Percentiles rank a stretch among this genome's conserved stretches.
These are phyloP conservation scores for Penicillium sp. DNA, from an alignment of 2,329 filamentous ascomycete genomes.

Conservation along the genomic window DNA sequence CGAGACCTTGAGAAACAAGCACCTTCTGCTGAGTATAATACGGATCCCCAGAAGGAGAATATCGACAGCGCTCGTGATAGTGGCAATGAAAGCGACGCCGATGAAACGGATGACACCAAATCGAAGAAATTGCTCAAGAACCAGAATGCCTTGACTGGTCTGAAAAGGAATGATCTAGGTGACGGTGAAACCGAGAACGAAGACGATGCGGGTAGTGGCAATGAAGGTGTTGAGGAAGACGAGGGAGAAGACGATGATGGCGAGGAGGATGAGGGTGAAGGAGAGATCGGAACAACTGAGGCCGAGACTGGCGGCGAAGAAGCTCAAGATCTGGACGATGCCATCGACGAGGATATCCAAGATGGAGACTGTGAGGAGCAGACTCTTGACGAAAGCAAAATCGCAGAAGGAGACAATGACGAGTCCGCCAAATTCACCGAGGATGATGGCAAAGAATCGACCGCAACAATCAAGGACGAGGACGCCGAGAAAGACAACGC, in stretches of 20 bases:
- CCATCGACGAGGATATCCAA: slow-evolving; percentile 20
- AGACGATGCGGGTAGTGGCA: slow-evolving; percentile 27
- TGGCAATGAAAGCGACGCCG: slow-evolving; percentile 69
- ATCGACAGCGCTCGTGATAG: slow-evolving; percentile 67
- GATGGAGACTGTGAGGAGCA: slow-evolving; percentile 11
- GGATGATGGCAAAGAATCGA: slow-evolving; percentile 1
- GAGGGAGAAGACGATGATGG: slow-evolving; percentile 21
- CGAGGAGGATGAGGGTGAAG: slow-evolving; percentile 23
- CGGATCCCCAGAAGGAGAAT: slow-evolving; percentile 3
- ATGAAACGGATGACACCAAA: slow-evolving; percentile 38
- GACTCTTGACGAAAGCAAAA: slow-evolving; percentile 13
- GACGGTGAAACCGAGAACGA: slow-evolving; percentile 25
- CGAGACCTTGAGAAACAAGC: slow-evolving; percentile 13
- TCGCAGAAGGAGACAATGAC: slow-evolving; percentile 10
- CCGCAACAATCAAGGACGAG: slow-evolving; percentile 1
- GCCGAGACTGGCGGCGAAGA: slow-evolving; percentile 17
- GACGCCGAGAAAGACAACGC: slow-evolving; percentile 12
- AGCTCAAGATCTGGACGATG: slow-evolving; percentile 10
- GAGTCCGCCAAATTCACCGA: slow-evolving; percentile 14
- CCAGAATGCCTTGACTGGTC: slow-evolving; percentile 31
- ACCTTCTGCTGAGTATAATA: not conserved
- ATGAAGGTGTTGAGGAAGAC: slow-evolving; percentile 24
- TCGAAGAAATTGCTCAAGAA: slow-evolving; percentile 28
- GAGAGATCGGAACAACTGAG: slow-evolving; percentile 19
- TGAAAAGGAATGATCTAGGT: slow-evolving; percentile 23